Evolutionary conservation across 2,329 filamentous ascomycete species (phyloP).

Genomic region (Botrytis fabae): DNA sequence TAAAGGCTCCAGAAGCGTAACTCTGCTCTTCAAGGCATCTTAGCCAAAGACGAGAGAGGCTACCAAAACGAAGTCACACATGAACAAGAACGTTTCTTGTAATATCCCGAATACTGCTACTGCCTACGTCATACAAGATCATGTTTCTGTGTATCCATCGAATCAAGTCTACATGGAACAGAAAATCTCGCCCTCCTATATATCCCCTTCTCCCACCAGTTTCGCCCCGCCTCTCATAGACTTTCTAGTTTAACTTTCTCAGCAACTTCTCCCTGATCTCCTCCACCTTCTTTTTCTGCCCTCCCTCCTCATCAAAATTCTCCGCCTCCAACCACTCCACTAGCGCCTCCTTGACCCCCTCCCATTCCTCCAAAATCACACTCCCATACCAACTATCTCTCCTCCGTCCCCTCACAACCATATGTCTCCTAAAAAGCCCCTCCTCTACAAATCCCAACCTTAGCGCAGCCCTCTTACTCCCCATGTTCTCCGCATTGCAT

Average conservation of each 20-base stretch:
- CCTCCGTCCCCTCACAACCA: constrained; percentile 56
- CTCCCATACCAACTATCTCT: constrained; percentile 63
- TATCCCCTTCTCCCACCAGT: background rate
- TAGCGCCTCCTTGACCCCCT: constrained; percentile 46
- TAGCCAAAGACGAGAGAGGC: background rate
- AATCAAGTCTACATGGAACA: background rate
- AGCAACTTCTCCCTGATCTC: constrained; percentile 28
- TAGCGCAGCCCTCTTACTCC: constrained; percentile 54
- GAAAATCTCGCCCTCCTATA: background rate
- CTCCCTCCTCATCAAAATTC: constrained; percentile 47
- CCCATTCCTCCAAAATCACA: constrained; percentile 60
- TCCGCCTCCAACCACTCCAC: constrained; percentile 54
- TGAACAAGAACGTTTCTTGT: background rate
- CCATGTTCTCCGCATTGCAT: constrained; percentile 56
- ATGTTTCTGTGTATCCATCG: background rate
- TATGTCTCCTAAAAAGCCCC: constrained; percentile 61
- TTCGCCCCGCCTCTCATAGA: background rate
- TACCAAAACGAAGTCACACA: background rate
- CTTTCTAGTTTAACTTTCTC: background rate
- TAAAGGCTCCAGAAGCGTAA: background rate
- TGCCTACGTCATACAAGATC: background rate
- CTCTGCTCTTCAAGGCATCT: background rate
- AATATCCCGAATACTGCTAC: background rate
- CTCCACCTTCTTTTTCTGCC: constrained; percentile 50
- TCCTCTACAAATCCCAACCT: constrained; percentile 61